Evolutionary conservation across 257 asterid species (phyloP), one percentile per base, ranked within the genome.

Genomic region (Rehmannia glutinosa): DNA sequence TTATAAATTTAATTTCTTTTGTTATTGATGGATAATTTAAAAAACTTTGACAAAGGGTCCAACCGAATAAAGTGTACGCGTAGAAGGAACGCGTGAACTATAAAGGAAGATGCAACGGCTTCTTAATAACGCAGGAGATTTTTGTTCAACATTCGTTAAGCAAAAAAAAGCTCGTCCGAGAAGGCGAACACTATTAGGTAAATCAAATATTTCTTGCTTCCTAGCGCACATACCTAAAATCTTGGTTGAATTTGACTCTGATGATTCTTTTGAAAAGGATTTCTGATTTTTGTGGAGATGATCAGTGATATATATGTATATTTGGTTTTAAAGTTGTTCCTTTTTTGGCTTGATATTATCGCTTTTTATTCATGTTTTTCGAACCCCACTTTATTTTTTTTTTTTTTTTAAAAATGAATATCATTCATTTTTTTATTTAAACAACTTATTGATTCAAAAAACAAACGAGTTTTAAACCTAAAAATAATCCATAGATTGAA

Each of bases 11-110:
- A n/a, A n/a, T n/a, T n/a, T n/a, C n/a, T n/a, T n/a, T n/a, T n/a
- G n/a, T n/a, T n/a, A n/a, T n/a, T n/a, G n/a, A n/a, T n/a, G n/a
- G n/a, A n/a, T n/a, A n/a, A n/a, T n/a, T n/a, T n/a, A n/a, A n/a
- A n/a, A n/a, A n/a, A n/a, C n/a, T n/a, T n/a, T n/a, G n/a, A n/a
- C n/a, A n/a, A n/a, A n/a, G n/a, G n/a, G n/a, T n/a, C n/a, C n/a
- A n/a, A n/a, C n/a, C n/a, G n/a, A n/a, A n/a, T 28, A 5, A 54
- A 54, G 78, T 16, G n/a, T 35, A 59, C 73, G 81, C 80, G 76
- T 71, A 35, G 45, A 62, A 57, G 64, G 35, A 63, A 72, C 81
- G 79, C 78, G 71, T 72, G 68, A 24, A 15, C 3, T 11, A 58
- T 38, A 23, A 59, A 41, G 35, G 49, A 38, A 28, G 52, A 17